phyloP scores from a whole-genome alignment of 2,329 filamentous ascomycete genomes.

The Drechslerella stenobrocha region DNA sequence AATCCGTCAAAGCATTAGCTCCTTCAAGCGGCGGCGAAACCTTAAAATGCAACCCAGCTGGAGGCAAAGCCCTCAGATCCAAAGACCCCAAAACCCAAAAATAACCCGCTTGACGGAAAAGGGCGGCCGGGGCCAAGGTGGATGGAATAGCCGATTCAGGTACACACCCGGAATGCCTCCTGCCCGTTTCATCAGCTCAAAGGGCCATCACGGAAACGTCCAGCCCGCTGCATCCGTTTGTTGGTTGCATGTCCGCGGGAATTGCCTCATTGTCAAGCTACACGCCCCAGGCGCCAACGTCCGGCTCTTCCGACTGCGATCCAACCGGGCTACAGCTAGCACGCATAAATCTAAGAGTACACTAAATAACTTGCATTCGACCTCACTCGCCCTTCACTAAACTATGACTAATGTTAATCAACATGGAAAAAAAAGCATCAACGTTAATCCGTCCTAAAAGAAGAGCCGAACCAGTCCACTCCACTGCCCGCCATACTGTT shows the following conservation, averaged over 20 bases:
- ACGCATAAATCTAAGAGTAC: conserved; percentile 1
- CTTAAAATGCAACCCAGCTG: conserved; percentile 1
- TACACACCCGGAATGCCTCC: conserved; percentile 12
- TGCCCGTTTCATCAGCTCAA: conserved; percentile 44
- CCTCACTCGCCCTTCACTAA: conserved; percentile 14
- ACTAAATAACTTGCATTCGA: conserved; percentile 7
- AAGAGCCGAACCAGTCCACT: conserved; percentile 14
- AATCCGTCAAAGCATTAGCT: neutral
- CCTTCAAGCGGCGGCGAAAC: conserved; percentile 4
- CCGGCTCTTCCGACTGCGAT: too few species aligned
- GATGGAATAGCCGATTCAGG: conserved; percentile 18
- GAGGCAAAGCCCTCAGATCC: conserved; percentile 29
- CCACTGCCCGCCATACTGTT: conserved; percentile 10
- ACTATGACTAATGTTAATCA: conserved; percentile 3
- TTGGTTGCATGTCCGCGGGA: too few species aligned
- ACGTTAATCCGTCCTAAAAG: neutral
- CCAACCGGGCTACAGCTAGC: too few species aligned
- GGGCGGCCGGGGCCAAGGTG: neutral
- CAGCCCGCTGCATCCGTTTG: conserved; percentile 2
- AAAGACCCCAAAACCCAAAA: conserved; percentile 25
- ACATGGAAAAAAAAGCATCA: neutral
- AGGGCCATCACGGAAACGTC: neutral
- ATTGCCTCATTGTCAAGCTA: too few species aligned
- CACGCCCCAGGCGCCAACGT: too few species aligned
- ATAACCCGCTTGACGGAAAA: conserved; percentile 19